These are phyloP conservation scores for Russula sp. DNA, from an alignment of 768 basidiomycete species.

Conservation along the genomic window DNA sequence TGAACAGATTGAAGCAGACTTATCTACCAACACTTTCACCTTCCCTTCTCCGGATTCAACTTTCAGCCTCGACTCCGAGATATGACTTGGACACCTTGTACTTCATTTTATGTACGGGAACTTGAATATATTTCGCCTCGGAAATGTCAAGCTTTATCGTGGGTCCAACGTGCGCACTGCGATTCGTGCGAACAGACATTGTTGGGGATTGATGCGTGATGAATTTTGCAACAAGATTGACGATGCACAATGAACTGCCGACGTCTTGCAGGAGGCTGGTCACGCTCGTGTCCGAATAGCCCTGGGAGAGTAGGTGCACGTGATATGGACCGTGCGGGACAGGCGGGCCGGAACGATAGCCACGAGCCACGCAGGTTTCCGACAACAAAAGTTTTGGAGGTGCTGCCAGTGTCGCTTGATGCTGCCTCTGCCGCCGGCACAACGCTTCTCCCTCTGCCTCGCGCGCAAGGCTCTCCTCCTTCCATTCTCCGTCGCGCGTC, in stretches of 20 bases:
- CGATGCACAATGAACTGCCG: conserved; percentile 45
- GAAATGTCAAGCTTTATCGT: too few species aligned
- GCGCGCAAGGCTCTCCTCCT: neutral
- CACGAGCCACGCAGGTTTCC: too few species aligned
- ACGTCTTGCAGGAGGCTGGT: conserved; percentile 38
- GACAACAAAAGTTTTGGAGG: too few species aligned
- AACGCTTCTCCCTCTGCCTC: neutral
- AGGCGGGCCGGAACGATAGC: too few species aligned
- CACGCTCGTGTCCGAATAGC: conserved; percentile 33
- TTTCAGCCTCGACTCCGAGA: conserved; percentile 12
- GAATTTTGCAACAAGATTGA: too few species aligned
- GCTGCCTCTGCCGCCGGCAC: neutral
- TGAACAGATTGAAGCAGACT: too few species aligned
- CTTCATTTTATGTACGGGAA: too few species aligned
- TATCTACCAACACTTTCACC: neutral
- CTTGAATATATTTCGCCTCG: too few species aligned
- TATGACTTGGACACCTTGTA: too few species aligned
- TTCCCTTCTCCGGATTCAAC: conserved; percentile 11
- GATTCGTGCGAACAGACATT: too few species aligned
- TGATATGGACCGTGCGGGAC: conserved; percentile 18
- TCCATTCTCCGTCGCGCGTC: neutral
- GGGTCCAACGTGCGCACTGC: too few species aligned
- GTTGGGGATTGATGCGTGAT: too few species aligned
- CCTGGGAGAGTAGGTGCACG: conserved; percentile 32
- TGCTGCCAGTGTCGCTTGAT: neutral